Percentiles rank a stretch among this genome's conserved stretches.
Conservation (phyloP, 2,329 filamentous ascomycete species). For the Clarireedia monteithiana region DNA sequence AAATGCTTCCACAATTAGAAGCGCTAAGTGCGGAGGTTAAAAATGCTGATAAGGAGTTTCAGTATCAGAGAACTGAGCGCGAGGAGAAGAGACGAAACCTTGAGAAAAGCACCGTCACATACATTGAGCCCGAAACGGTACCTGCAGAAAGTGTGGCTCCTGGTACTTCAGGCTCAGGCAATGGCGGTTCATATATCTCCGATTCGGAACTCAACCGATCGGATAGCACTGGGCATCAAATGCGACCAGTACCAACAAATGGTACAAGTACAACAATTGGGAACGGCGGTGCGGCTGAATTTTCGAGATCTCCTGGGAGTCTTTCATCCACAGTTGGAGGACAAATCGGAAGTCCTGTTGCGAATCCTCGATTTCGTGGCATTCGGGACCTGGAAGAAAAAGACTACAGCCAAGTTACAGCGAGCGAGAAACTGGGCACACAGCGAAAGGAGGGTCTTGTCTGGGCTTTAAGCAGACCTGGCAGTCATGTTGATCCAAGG, state of each 20-base stretch:
- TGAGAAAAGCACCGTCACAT: constrained; percentile 76
- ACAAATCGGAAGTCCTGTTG: constrained; percentile 41
- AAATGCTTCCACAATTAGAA: constrained; percentile 80
- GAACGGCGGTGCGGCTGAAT: constrained; percentile 20
- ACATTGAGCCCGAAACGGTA: constrained; percentile 60
- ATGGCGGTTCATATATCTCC: constrained; percentile 38
- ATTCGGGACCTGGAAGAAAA: constrained; percentile 88
- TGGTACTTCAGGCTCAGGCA: constrained; percentile 24
- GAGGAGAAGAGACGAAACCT: constrained; percentile 88
- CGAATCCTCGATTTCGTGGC: constrained; percentile 69
- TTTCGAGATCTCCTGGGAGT: constrained; percentile 50
- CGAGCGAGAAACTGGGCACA: constrained; percentile 50
- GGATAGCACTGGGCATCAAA: constrained; percentile 54
- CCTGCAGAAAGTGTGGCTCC: constrained; percentile 33
- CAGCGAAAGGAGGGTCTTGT: constrained; percentile 89
- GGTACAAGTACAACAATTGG: constrained; percentile 28
- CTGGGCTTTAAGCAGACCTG: constrained; percentile 89
- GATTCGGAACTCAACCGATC: constrained; percentile 65
- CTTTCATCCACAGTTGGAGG: constrained; percentile 34
- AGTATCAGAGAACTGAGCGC: constrained; percentile 87
- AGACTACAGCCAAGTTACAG: constrained; percentile 46
- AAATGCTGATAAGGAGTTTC: constrained; percentile 92
- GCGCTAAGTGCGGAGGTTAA: constrained; percentile 83
- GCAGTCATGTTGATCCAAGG: constrained; percentile 90
- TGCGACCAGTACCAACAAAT: constrained; percentile 45